Evolutionary conservation across 2,329 filamentous ascomycete genomes (phyloP).

Genomic region (Talaromyces sp.): DNA sequence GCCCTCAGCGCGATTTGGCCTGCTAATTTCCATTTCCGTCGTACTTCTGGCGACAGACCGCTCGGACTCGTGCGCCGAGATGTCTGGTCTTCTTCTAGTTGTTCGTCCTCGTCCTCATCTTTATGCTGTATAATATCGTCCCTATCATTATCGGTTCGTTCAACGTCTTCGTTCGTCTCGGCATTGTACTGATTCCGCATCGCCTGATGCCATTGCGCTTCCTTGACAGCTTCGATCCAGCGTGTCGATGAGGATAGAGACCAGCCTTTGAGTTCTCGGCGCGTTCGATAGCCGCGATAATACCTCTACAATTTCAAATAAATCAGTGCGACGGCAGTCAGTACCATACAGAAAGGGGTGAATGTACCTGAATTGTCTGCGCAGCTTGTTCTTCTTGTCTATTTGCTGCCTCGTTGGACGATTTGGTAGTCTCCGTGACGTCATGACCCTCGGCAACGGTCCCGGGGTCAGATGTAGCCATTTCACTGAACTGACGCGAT

Average conservation of each 20-base stretch:
- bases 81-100: neutral
- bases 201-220: constrained; percentile 56
- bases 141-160: neutral
- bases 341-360: neutral
- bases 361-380: constrained; percentile 10
- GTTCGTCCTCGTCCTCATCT: neutral
- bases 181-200: constrained; percentile 44
- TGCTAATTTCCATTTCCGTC: constrained; percentile 72
- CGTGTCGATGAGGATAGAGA: constrained; percentile 20
- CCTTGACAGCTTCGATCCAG: constrained; percentile 46
- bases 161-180: constrained; percentile 7
- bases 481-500: neutral
- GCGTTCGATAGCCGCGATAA: constrained; percentile 22
- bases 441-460: constrained; percentile 1
- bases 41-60: constrained; percentile 47
- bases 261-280: constrained; percentile 21
- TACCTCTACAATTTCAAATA: constrained; percentile 12
- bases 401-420: neutral
- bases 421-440: neutral
- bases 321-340: neutral
- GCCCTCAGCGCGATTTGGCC: constrained; percentile 70
- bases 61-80: constrained; percentile 19
- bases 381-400: constrained; percentile 7
- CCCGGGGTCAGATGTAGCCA: neutral
- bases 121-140: constrained; percentile 7